Base-by-base conservation (phyloP, 2,329 filamentous ascomycete genomes). In the Tolypocladium nubicola region DNA sequence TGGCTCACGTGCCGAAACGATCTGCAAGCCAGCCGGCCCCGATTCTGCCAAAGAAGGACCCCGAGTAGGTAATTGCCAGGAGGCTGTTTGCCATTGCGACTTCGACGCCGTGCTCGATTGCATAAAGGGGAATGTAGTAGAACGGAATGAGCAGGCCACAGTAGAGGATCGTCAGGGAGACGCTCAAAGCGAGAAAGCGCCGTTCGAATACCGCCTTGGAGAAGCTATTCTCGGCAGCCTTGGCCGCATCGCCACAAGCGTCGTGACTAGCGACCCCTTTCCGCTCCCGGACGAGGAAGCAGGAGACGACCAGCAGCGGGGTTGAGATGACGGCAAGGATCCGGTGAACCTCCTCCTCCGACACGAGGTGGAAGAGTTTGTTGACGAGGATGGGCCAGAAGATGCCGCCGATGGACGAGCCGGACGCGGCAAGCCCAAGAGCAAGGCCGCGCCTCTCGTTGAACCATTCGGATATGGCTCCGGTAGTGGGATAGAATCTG, bases 61-160 rank as follows among this genome's bases (percentile, higher is more conserved):
- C 80, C 0, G 77, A 76, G 64, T 87, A 87, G 62, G 86, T 75
- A 60, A 87, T 80, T 10, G 83, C 74, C 7, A 87, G 73, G 40
- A 87, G 74, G 62, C 85, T 85, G 69, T 85, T 85, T 1, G 79
- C 77, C 13, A 83, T 70, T 23, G 75, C 70, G 21, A 68, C 69
- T 2, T 77, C 75, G 47, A 84, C 75, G 10, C 70, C 68, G 1
- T 73, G 69, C 0, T 75, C 67, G 7, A 78, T 69, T 7, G 80
- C 82, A 65, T 80, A 86, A 7, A 79, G 69, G 56, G 81, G 77
- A 8, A 71, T 66, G 59, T 64, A 70, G 52, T 63, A 63, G 54
- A 67, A 70, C 0, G 68, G 68, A 2, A 71, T 59, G 10, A 67
- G 61, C 62, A 69, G 63, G 13, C 68, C 67, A 26, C 61, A 61